Evolutionary conservation across 2,329 filamentous ascomycete genomes (phyloP).

Genomic region (Nigrospora oryzae): DNA sequence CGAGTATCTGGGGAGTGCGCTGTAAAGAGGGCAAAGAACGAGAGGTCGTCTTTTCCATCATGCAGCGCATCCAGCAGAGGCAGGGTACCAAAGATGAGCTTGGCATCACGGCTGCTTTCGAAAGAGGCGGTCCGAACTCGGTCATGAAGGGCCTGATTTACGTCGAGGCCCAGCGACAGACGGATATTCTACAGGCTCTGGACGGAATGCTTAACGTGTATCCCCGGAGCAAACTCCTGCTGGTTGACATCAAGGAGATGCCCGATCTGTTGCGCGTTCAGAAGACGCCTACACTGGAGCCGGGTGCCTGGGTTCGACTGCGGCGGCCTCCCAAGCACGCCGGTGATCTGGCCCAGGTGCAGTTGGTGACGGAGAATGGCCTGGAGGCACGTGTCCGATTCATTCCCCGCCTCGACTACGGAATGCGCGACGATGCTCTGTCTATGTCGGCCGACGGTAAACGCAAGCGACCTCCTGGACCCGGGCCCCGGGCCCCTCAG

Average conservation of each 20-base stretch:
- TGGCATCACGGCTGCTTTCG: constrained; percentile 83
- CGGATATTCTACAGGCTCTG: constrained; percentile 74
- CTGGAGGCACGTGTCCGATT: constrained; percentile 79
- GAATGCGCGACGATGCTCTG: constrained; percentile 66
- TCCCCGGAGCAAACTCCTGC: constrained; percentile 73
- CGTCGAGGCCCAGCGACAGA: constrained; percentile 80
- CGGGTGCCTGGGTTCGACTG: constrained; percentile 87
- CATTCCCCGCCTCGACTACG: constrained; percentile 89
- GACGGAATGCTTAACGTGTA: constrained; percentile 87
- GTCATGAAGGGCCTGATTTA: constrained; percentile 94
- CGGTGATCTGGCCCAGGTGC: constrained; percentile 83
- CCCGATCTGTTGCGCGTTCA: constrained; percentile 86
- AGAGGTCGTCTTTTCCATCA: constrained; percentile 80
- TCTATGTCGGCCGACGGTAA: constrained; percentile 53
- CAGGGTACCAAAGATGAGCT: constrained; percentile 70
- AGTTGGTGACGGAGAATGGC: constrained; percentile 89
- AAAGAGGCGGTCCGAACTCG: constrained; percentile 68
- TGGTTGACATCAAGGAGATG: constrained; percentile 96
- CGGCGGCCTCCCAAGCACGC: constrained; percentile 72
- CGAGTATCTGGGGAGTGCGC: constrained; percentile 88
- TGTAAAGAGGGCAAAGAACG: constrained; percentile 94
- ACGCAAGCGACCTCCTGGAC: constrained; percentile 60
- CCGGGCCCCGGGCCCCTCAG: constrained; percentile 70
- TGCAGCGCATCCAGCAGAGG: constrained; percentile 80
- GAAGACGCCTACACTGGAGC: constrained; percentile 77